phyloP scores from a whole-genome alignment of 495 filamentous ascomycete genomes.

The Chaetomium fimeti region DNA sequence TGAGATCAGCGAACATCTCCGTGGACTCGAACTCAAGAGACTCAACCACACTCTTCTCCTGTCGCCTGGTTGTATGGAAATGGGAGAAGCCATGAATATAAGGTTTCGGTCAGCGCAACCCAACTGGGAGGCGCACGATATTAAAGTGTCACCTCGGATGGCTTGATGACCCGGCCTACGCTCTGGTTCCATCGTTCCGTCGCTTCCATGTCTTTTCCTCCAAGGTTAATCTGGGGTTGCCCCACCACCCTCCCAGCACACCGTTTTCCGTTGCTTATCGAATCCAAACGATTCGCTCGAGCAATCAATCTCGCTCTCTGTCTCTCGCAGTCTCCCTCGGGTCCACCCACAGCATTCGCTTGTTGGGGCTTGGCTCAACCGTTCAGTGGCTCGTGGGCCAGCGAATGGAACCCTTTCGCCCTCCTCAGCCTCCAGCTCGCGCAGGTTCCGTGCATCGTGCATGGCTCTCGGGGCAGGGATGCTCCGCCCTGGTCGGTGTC shows the following conservation, averaged over 20 bases:
- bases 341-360: neutral
- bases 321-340: neutral
- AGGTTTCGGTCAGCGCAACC: neutral
- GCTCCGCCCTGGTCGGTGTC: slow-evolving; percentile 6
- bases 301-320: neutral
- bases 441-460: neutral
- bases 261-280: slow-evolving; percentile 5
- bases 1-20: neutral
- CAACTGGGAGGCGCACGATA: neutral
- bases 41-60: neutral
- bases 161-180: slow-evolving; percentile 15
- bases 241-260: neutral
- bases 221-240: slow-evolving; percentile 4
- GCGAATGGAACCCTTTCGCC: neutral
- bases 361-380: neutral
- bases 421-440: neutral
- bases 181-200: neutral
- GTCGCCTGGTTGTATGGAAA: neutral
- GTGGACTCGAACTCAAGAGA: neutral
- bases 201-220: neutral
- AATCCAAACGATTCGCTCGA: neutral
- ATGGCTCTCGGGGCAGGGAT: neutral
- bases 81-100: neutral
- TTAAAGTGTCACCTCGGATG: neutral
- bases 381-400: neutral